phyloP scores from a whole-genome alignment of 1,284 basidiomycete species.

The Moesziomyces aphidis region DNA sequence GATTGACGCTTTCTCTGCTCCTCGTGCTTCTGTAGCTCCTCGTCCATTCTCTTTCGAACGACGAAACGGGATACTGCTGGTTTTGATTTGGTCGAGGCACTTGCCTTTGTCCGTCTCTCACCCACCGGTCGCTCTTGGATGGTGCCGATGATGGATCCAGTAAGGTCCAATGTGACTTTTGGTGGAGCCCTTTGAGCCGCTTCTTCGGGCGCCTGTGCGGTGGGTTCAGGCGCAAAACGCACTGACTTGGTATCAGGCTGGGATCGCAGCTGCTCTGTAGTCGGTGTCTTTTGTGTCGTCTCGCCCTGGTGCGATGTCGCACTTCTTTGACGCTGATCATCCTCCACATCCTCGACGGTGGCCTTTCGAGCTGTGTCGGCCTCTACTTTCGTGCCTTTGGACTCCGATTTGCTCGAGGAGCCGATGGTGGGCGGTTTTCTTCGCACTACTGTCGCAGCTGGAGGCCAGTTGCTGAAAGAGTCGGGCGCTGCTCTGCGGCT shows the following conservation, averaged over 20 bases:
- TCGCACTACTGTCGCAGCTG: constrained; percentile 53
- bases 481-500: constrained; percentile 27
- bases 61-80: constrained; percentile 38
- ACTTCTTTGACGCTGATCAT: background rate
- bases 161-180: constrained; percentile 8
- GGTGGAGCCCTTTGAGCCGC: background rate
- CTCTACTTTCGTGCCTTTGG: background rate
- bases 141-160: constrained; percentile 36
- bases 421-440: constrained; percentile 38
- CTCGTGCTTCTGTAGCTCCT: constrained; percentile 41
- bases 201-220: background rate
- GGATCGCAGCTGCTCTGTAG: background rate
- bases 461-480: constrained; percentile 53
- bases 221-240: constrained; percentile 12
- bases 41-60: constrained; percentile 41
- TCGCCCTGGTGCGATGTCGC: background rate
- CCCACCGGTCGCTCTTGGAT: constrained; percentile 38
- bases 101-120: constrained; percentile 5
- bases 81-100: constrained; percentile 8
- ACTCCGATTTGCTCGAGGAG: constrained; percentile 14
- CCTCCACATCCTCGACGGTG: constrained; percentile 10
- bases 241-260: constrained; percentile 8
- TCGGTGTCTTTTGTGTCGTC: background rate
- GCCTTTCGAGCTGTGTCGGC: background rate
- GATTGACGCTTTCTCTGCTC: constrained; percentile 23